Conservation (phyloP, 1,284 basidiomycete species). For the Trichosporon coremiiforme region DNA sequence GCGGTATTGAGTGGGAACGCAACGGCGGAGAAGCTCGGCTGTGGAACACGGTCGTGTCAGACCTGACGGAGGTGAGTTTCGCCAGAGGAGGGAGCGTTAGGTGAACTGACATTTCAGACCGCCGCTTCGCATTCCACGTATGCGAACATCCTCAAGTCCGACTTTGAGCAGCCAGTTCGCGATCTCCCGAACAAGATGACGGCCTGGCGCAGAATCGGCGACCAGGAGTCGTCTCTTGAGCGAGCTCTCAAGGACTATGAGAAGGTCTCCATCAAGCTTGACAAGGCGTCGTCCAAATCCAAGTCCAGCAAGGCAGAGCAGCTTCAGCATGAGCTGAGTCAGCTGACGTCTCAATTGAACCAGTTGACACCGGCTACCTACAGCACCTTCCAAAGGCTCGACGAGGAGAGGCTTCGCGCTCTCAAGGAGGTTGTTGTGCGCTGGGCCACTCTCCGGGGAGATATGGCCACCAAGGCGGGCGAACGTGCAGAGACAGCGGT, state of each 20-base stretch:
- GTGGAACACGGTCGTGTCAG: conserved; percentile 49
- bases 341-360: conserved; percentile 42
- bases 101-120: conserved; percentile 37
- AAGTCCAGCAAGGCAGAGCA: conserved; percentile 47
- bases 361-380: conserved; percentile 51
- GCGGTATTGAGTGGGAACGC: conserved; percentile 46
- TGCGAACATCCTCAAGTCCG: conserved; percentile 41
- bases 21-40: conserved; percentile 45
- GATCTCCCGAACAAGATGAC: conserved; percentile 50
- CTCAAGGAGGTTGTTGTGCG: conserved; percentile 55
- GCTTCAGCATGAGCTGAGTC: conserved; percentile 43
- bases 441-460: conserved; percentile 53
- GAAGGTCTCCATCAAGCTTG: conserved; percentile 48
- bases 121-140: conserved; percentile 49
- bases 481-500: conserved; percentile 50
- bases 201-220: conserved; percentile 47
- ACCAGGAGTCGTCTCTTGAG: conserved; percentile 52
- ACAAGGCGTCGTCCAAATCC: conserved; percentile 52
- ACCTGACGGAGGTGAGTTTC: conserved; percentile 51
- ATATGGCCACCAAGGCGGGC: conserved; percentile 49
- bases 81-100: neutral
- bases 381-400: conserved; percentile 52
- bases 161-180: conserved; percentile 50
- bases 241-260: conserved; percentile 54
- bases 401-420: conserved; percentile 48